These are phyloP conservation scores for Suillus decipiens DNA, from an alignment of 768 basidiomycete species.

Conservation along the genomic window DNA sequence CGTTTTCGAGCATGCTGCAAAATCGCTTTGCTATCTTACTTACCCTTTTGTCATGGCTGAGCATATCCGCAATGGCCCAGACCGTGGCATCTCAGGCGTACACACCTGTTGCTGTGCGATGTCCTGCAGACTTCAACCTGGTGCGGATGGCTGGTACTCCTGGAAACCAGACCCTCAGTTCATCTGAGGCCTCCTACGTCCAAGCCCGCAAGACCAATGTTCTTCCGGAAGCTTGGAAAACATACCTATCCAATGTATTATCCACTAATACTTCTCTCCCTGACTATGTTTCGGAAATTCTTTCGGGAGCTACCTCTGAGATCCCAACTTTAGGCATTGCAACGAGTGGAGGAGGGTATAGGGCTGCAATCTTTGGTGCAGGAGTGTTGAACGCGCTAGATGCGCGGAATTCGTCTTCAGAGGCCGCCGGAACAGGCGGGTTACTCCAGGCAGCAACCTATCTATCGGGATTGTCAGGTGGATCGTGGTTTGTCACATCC, in stretches of 20 bases:
- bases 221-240: conserved; percentile 40
- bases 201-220: conserved; percentile 34
- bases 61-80: conserved; percentile 19
- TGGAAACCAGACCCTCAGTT: conserved; percentile 36
- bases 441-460: conserved; percentile 56
- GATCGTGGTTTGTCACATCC: conserved; percentile 41
- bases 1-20: background rate
- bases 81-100: conserved; percentile 28
- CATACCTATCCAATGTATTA: conserved; percentile 41
- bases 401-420: conserved; percentile 46
- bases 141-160: conserved; percentile 30
- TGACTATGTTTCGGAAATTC: conserved; percentile 35
- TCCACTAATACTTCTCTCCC: conserved; percentile 32
- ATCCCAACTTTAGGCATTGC: conserved; percentile 49
- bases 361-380: conserved; percentile 56
- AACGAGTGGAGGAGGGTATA: conserved; percentile 55
- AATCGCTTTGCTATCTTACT: conserved; percentile 9
- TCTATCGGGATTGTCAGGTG: conserved; percentile 52
- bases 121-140: conserved; percentile 27
- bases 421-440: conserved; percentile 45
- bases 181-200: conserved; percentile 40
- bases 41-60: conserved; percentile 6
- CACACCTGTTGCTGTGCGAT: conserved; percentile 21
- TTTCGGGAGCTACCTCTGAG: conserved; percentile 20
- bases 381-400: conserved; percentile 54